Evolutionary conservation across 768 basidiomycete species (phyloP).

Genomic region (Boletus patriciae): DNA sequence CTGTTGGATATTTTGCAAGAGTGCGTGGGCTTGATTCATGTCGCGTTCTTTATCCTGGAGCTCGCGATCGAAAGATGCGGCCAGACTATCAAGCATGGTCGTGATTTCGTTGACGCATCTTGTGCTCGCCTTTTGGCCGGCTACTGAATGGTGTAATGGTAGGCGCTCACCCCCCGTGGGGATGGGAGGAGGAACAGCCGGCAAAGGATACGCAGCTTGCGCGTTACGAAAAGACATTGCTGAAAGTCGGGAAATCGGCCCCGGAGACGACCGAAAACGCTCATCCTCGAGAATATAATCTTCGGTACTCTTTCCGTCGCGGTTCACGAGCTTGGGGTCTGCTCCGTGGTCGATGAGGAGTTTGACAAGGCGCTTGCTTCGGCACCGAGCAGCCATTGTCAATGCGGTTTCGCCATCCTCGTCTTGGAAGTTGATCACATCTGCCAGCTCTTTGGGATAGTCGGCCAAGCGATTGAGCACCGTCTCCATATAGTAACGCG

Average conservation of each 20-base stretch:
- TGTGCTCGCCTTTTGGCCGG: conserved; percentile 84
- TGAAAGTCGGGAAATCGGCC: conserved; percentile 63
- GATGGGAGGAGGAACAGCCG: conserved; percentile 44
- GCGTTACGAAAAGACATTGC: conserved; percentile 75
- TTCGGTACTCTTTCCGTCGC: conserved; percentile 95
- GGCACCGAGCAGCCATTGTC: conserved; percentile 93
- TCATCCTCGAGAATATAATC: conserved; percentile 99
- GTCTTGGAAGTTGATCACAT: conserved; percentile 99
- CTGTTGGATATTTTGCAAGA: conserved; percentile 82
- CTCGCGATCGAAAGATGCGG: conserved; percentile 89
- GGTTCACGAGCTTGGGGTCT: conserved; percentile 91
- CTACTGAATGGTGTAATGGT: conserved; percentile 79
- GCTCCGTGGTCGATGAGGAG: conserved; percentile 95
- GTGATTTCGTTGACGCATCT: conserved; percentile 84
- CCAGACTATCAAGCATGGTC: conserved; percentile 83
- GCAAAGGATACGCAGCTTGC: conserved; percentile 48
- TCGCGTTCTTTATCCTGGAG: conserved; percentile 90
- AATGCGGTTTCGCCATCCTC: conserved; percentile 98
- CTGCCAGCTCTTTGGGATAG: conserved; percentile 93
- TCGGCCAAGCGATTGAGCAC: conserved; percentile 83
- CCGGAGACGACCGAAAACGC: conserved; percentile 89
- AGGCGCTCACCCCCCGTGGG: conserved; percentile 58
- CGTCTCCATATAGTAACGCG: conserved; percentile 98
- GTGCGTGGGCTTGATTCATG: conserved; percentile 82
- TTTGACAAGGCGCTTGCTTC: conserved; percentile 94